Conservation (phyloP, 768 basidiomycete species). For the Suillus tomentosus region DNA sequence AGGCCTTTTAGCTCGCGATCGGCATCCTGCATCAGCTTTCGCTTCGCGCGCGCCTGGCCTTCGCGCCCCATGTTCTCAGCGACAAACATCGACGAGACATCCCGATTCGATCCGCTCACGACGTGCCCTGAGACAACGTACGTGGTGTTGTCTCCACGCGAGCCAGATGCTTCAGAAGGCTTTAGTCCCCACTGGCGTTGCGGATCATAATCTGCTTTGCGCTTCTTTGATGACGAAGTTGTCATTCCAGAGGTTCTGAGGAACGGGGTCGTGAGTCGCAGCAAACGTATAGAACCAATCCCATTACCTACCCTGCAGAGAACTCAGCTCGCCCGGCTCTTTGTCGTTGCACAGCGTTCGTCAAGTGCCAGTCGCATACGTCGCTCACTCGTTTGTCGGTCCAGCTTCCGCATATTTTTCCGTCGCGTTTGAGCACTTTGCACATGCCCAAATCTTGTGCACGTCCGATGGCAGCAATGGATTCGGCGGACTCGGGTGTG, state of each 20-base stretch:
- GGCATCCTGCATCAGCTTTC: constrained; percentile 57
- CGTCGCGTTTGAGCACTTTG: constrained; percentile 72
- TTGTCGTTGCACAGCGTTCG: constrained; percentile 72
- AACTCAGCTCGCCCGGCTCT: constrained; percentile 87
- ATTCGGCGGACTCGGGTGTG: constrained; percentile 79
- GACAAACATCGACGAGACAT: constrained; percentile 46
- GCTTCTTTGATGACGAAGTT: constrained; percentile 43
- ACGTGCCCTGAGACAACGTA: constrained; percentile 85
- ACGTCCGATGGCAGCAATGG: constrained; percentile 85
- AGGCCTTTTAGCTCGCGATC: constrained; percentile 64
- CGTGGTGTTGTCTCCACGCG: constrained; percentile 47
- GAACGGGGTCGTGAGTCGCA: not conserved
- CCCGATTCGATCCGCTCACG: constrained; percentile 47
- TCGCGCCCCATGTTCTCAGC: constrained; percentile 78
- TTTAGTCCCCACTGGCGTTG: constrained; percentile 74
- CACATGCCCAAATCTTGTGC: constrained; percentile 89
- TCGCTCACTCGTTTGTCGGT: constrained; percentile 86
- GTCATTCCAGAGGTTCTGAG: constrained; percentile 76
- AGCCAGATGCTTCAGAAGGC: constrained; percentile 44
- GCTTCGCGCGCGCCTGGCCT: constrained; percentile 74
- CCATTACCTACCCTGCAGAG: constrained; percentile 63
- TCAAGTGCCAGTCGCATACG: constrained; percentile 91
- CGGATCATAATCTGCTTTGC: constrained; percentile 64
- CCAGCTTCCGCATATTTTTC: constrained; percentile 84
- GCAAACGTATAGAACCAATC: not conserved